Conservation (phyloP, 2,329 filamentous ascomycete species). For the Mycosphaerella arachidis region DNA sequence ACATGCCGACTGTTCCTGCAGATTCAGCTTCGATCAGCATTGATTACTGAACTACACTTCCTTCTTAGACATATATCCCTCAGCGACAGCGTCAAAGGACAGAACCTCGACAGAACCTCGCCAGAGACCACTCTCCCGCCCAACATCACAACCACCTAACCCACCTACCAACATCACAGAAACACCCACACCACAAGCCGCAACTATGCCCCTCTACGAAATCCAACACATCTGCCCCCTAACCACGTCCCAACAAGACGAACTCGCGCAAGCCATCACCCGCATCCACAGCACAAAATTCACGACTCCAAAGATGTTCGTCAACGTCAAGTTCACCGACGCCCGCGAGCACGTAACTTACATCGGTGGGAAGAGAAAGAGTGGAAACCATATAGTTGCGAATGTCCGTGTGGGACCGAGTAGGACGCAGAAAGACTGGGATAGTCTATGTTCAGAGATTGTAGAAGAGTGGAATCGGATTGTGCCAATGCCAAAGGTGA, state of each 20-base stretch:
- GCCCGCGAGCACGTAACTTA: slow-evolving; percentile 23
- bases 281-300: slow-evolving; percentile 41
- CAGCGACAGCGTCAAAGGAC: background rate
- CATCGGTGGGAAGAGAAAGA: slow-evolving; percentile 34
- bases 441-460: slow-evolving; percentile 26
- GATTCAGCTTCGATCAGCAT: background rate
- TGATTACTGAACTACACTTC: slow-evolving; percentile 2
- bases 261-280: slow-evolving; percentile 40
- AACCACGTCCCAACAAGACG: slow-evolving; percentile 33
- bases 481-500: slow-evolving; percentile 18
- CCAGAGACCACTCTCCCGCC: background rate
- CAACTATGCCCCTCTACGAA: slow-evolving; percentile 43
- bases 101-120: background rate
- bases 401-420: slow-evolving; percentile 34
- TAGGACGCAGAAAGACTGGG: slow-evolving; percentile 31
- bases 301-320: slow-evolving; percentile 41
- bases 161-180: background rate
- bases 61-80: background rate
- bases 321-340: slow-evolving; percentile 41
- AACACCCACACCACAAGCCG: background rate
- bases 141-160: background rate
- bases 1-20: background rate
- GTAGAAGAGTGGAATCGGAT: slow-evolving; percentile 29
- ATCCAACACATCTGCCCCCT: slow-evolving; percentile 38
- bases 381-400: slow-evolving; percentile 33